These are phyloP conservation scores for Circinella minor DNA, from an alignment of 371 early-diverging fungal genomes.

Conservation along the genomic window DNA sequence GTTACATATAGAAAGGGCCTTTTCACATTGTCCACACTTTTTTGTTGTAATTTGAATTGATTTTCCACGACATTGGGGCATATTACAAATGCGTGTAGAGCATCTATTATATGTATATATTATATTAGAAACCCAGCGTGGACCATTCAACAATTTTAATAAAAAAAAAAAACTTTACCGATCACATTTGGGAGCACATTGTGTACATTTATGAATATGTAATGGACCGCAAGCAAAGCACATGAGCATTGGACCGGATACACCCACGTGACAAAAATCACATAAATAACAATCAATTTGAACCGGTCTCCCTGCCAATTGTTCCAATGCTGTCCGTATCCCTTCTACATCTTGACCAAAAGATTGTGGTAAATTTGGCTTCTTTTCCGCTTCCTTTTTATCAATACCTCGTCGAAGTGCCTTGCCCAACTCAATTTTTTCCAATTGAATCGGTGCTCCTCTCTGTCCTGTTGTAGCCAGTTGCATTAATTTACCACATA, in stretches of 20 bases:
- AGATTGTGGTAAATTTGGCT: slow-evolving; percentile 19
- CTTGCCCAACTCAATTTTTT: slow-evolving; percentile 23
- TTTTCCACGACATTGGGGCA: slow-evolving; percentile 17
- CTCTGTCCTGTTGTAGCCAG: neutral
- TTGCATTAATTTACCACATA: slow-evolving; percentile 21
- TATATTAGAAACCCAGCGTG: too few relatives aligned
- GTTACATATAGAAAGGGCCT: slow-evolving; percentile 23
- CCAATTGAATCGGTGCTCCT: slow-evolving; percentile 10
- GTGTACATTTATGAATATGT: slow-evolving; percentile 18
- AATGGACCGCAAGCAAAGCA: slow-evolving; percentile 27
- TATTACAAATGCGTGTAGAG: slow-evolving; percentile 19
- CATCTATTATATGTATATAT: slow-evolving; percentile 16
- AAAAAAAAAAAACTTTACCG: slow-evolving; percentile 11
- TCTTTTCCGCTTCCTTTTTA: slow-evolving; percentile 14
- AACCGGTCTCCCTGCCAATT: slow-evolving; percentile 18
- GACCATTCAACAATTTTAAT: neutral
- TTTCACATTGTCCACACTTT: slow-evolving; percentile 20
- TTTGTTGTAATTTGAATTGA: slow-evolving; percentile 10
- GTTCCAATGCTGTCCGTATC: slow-evolving; percentile 20
- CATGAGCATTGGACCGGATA: slow-evolving; percentile 17
- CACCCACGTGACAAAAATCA: slow-evolving; percentile 22
- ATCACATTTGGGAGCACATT: slow-evolving; percentile 32
- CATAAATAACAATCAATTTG: slow-evolving; percentile 29
- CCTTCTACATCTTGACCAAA: slow-evolving; percentile 29
- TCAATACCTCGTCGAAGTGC: slow-evolving; percentile 24